Evolutionary conservation across 352 stramenopile genomes (phyloP), one percentile per base, ranked within the genome.

Genomic region (Phytopythium montanum): DNA sequence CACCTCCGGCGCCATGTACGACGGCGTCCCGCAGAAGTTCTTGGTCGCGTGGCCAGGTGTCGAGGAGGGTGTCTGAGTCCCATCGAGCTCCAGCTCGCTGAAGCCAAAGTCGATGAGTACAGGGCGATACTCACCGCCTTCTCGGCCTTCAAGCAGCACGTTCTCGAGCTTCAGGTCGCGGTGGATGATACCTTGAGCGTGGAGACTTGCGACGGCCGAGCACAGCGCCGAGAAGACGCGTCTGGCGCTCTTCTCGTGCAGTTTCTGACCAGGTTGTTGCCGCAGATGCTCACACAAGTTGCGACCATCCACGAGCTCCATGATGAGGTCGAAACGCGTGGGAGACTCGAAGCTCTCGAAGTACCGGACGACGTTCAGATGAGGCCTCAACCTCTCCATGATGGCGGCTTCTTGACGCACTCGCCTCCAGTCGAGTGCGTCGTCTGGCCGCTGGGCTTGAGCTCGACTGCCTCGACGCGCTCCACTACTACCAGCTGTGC

Each of bases 1-100:
- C 8, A 94, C 72, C 56, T 94, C 83, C 2, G 85, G 83, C 1
- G 85, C 85, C 81, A 94, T 92, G 56, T 93, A 94, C 44, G 82
- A 73, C 34, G 83, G 77, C 0, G 77, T 91, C 21, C 83, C 83
- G 52, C 83, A 93, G 50, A 91, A 88, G 41, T 76, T 90, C 68
- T 94, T 95, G 31, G 70, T 70, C 48, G 64, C 41, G 42, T 85
- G 61, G 9, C 12, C 59, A 13, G 10, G 39, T 25, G 39, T n/a
- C 12, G 38, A 44, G 6, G 64, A 60, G 54, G 45, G 10, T 23
- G 39, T 6, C 36, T 16, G 36, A 19, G 14, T 16, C 26, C 8
- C 5, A 33, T 34, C 46, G 10, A n/a, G 0, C 6, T 88, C 77
- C 16, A 81, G 67, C 49, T 86, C 74, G 45, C 79, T 88, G 31